phyloP scores from a whole-genome alignment of 768 basidiomycete genomes.

The Lactarius sp. region DNA sequence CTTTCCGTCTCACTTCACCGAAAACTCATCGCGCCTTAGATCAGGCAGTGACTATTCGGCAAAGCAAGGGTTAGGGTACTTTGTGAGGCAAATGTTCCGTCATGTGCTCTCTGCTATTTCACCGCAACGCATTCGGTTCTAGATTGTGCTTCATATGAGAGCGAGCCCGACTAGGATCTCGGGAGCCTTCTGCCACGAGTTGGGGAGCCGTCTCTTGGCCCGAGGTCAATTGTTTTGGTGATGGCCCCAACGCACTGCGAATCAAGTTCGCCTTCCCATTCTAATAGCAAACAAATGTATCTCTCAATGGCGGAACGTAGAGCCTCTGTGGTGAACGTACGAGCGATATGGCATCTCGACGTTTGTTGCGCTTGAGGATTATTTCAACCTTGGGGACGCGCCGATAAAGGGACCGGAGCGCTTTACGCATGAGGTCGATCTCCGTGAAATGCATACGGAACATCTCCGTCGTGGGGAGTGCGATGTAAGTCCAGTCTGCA shows the following conservation, averaged over 20 bases:
- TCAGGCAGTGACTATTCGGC: background rate
- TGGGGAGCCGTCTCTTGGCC: too few relatives aligned
- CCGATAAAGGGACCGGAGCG: background rate
- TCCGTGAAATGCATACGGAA: conserved; percentile 10
- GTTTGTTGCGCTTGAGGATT: background rate
- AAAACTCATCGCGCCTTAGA: background rate
- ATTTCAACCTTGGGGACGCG: background rate
- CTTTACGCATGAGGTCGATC: conserved; percentile 11
- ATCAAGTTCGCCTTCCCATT: background rate
- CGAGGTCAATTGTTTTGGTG: background rate
- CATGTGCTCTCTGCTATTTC: background rate
- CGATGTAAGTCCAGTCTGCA: conserved; percentile 20
- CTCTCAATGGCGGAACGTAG: too few relatives aligned
- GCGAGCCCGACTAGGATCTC: background rate
- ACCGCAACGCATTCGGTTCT: background rate
- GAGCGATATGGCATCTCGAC: too few relatives aligned
- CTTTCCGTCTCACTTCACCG: background rate
- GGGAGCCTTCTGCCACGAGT: too few relatives aligned
- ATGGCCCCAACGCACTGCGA: background rate
- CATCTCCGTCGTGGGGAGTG: conserved; percentile 3
- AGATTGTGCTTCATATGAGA: background rate
- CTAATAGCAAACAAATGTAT: background rate
- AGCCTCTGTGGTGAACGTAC: background rate
- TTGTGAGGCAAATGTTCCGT: background rate
- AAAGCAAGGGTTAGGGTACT: too few relatives aligned